phyloP scores from a whole-genome alignment of 192 early-diverging fungal species.

The Phlyctochytrium bullatum region DNA sequence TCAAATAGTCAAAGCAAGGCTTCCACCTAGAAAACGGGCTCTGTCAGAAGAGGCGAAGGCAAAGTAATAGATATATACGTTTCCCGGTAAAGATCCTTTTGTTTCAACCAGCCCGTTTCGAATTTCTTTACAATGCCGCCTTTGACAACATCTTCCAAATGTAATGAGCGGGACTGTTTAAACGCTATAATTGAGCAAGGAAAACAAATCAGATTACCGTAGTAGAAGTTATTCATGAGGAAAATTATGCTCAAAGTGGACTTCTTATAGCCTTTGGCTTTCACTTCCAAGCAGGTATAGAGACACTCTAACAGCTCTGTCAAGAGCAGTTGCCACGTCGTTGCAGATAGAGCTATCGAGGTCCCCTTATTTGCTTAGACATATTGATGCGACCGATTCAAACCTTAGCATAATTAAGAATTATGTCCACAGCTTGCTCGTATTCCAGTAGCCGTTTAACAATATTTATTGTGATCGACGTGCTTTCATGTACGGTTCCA shows the following conservation, averaged over 20 bases:
- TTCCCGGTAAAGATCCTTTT: conserved; percentile 42
- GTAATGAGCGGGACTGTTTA: conserved; percentile 55
- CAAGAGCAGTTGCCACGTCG: conserved; percentile 13
- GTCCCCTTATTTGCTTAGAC: background rate
- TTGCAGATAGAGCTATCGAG: conserved; percentile 8
- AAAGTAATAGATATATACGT: background rate
- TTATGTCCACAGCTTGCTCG: conserved; percentile 29
- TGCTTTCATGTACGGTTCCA: conserved; percentile 82
- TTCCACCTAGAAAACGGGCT: conserved; percentile 73
- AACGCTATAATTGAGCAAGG: conserved; percentile 33
- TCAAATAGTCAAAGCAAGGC: conserved; percentile 66
- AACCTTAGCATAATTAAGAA: conserved; percentile 32
- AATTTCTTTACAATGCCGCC: conserved; percentile 44
- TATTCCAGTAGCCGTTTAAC: conserved; percentile 46
- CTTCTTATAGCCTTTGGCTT: conserved; percentile 72
- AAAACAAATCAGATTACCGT: conserved; percentile 25
- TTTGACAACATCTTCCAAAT: conserved; percentile 52
- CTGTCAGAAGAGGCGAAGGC: background rate
- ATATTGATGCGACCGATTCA: conserved; percentile 2
- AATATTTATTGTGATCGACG: conserved; percentile 61
- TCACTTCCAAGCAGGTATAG: conserved; percentile 57
- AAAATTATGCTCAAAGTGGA: conserved; percentile 65
- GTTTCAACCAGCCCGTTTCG: conserved; percentile 54
- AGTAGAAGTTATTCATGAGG: conserved; percentile 80
- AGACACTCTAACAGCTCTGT: conserved; percentile 52